phyloP scores from a whole-genome alignment of 441 rosid genomes.

The Theobroma grandiflorum region DNA sequence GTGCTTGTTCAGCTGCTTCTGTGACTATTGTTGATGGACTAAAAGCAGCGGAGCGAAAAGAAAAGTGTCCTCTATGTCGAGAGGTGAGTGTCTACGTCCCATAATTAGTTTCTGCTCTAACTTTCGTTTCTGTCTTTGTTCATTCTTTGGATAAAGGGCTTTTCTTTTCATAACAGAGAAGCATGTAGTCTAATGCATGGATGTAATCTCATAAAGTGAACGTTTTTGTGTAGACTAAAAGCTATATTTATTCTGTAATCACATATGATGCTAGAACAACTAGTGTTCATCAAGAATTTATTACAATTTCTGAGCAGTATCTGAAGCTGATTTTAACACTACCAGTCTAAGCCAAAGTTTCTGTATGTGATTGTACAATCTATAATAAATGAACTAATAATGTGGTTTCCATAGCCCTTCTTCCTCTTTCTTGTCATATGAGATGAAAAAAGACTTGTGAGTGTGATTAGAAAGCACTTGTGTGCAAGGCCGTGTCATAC shows the following conservation, averaged over 20 bases:
- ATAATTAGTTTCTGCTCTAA: background rate
- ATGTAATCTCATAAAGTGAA: background rate
- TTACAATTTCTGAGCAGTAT: background rate
- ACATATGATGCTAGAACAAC: background rate
- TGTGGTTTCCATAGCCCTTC: background rate
- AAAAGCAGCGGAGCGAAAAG: conserved; percentile 60
- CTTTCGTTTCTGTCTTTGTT: background rate
- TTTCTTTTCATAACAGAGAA: background rate
- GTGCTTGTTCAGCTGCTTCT: conserved; percentile 95
- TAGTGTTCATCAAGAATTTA: background rate
- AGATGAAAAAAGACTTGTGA: background rate
- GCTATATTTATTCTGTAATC: background rate
- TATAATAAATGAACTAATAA: too few species aligned
- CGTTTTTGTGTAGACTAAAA: background rate
- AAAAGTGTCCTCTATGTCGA: conserved; percentile 84
- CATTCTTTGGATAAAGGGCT: background rate
- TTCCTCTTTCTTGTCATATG: background rate
- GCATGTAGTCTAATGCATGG: background rate
- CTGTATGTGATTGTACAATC: background rate
- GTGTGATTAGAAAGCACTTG: background rate
- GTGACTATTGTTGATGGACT: conserved; percentile 80
- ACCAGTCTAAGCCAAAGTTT: background rate
- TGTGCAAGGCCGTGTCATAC: too few species aligned
- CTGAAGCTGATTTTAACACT: background rate
- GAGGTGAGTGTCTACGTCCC: conserved; percentile 52